phyloP scores from a whole-genome alignment of 1,139 yeast genomes.

The Entelexis sorbosivorans region DNA sequence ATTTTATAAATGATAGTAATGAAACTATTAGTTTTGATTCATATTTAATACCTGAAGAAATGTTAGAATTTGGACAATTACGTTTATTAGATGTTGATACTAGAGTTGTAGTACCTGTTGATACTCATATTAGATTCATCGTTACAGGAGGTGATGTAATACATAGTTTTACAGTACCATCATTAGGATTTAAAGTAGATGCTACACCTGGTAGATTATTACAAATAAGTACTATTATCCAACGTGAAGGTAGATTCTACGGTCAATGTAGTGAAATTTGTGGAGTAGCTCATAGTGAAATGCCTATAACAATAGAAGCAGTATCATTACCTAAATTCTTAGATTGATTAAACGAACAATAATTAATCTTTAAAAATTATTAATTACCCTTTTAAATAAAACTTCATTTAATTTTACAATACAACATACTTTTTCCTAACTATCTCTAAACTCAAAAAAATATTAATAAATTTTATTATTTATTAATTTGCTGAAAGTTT shows the following conservation, averaged over 20 bases:
- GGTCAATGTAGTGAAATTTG: neutral
- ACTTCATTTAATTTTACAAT: neutral
- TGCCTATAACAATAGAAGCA: neutral
- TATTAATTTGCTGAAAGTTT: too few species aligned
- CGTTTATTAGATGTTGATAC: neutral
- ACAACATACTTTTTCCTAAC: too few species aligned
- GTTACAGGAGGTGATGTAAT: neutral
- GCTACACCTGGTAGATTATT: neutral
- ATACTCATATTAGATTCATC: neutral
- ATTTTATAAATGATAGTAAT: neutral
- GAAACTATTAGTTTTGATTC: neutral
- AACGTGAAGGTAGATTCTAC: neutral
- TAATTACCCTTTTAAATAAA: too few species aligned
- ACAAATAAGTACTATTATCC: neutral
- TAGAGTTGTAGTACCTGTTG: neutral
- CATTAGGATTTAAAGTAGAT: neutral
- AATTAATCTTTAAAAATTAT: neutral
- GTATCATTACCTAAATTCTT: neutral
- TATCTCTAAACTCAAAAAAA: too few species aligned
- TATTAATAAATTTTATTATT: too few species aligned
- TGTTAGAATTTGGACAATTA: neutral
- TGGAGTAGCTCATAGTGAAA: conserved; percentile 1
- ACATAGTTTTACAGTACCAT: neutral
- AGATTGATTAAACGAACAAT: neutral
- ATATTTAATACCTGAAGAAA: neutral